phyloP scores from a whole-genome alignment of 1,284 basidiomycete species.

The Coniophora puteana region DNA sequence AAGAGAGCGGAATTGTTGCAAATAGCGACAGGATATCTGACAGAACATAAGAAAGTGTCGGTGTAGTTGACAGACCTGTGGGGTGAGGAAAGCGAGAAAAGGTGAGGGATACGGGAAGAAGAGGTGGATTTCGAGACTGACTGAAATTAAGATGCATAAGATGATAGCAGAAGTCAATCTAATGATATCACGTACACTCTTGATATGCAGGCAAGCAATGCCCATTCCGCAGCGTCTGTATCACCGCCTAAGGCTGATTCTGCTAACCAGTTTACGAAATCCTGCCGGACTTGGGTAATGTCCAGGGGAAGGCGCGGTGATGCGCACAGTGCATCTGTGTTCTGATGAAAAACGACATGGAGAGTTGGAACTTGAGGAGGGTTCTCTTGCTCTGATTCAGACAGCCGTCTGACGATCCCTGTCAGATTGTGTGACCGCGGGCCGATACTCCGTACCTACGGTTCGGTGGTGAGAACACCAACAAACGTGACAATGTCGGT shows the following conservation, averaged over 20 bases:
- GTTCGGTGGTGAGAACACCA: constrained; percentile 63
- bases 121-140: constrained; percentile 62
- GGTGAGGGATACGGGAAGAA: constrained; percentile 67
- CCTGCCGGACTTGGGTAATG: constrained; percentile 32
- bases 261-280: constrained; percentile 70
- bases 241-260: constrained; percentile 67
- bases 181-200: constrained; percentile 50
- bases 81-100: constrained; percentile 58
- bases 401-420: constrained; percentile 26
- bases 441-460: constrained; percentile 36
- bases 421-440: constrained; percentile 3
- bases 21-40: constrained; percentile 51
- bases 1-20: constrained; percentile 48
- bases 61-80: constrained; percentile 25
- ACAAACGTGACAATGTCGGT: constrained; percentile 64
- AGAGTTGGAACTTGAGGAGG: constrained; percentile 53
- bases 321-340: constrained; percentile 9
- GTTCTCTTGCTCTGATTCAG: constrained; percentile 33
- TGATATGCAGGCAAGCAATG: constrained; percentile 62
- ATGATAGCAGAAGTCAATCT: not conserved
- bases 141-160: constrained; percentile 33
- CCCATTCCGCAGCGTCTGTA: constrained; percentile 71
- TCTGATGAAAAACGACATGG: constrained; percentile 61
- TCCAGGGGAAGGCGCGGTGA: constrained; percentile 7
- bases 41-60: constrained; percentile 51